Base-by-base conservation (phyloP, 1,284 basidiomycete genomes). In the Phenoliferia sp. region DNA sequence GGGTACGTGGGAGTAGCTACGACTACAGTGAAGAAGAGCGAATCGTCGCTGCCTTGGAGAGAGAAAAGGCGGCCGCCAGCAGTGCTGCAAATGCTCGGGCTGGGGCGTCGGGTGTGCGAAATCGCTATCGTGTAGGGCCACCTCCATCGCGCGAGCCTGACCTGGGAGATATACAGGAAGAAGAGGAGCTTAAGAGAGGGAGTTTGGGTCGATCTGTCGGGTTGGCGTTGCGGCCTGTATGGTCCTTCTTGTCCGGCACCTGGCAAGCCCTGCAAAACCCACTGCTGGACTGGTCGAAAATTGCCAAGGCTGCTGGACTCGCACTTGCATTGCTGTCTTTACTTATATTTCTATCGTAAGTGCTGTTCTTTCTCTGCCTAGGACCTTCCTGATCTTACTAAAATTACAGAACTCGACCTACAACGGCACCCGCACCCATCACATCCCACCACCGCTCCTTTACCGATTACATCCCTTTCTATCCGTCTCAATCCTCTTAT, bases 11-110 rank as follows among this genome's bases (percentile, higher is more conserved):
- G 12, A 75, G 84, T 6, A 89, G 87, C 74, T 90, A 91, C 76
- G 88, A 89, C 76, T 92, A 90, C 75, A 84, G 85, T 15, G 84
- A 83, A 7, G 89, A 92, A 76, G 88, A 91, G 74, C 61, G 67
- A 36, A 69, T 76, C 36, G 68, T 74, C 31, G 61, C 52, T 35
- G 59, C 58, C 19, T 44, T 73, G 31, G 70, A 72, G 59, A 56
- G 59, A n/a, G 58, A 65, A 33, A 50, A 35, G 31, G 16, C 29
- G 16, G n/a, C n/a, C n/a, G n/a, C n/a, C n/a, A n/a, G n/a, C n/a
- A n/a, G n/a, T n/a, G n/a, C n/a, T n/a, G n/a, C n/a, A n/a, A n/a
- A n/a, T n/a, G n/a, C n/a, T n/a, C n/a, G n/a, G n/a, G n/a, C n/a
- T n/a, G n/a, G n/a, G n/a, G n/a, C n/a, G n/a, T n/a, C n/a, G n/a